phyloP scores from a whole-genome alignment of 805 yeast species.

The Metschnikowia orientalis region DNA sequence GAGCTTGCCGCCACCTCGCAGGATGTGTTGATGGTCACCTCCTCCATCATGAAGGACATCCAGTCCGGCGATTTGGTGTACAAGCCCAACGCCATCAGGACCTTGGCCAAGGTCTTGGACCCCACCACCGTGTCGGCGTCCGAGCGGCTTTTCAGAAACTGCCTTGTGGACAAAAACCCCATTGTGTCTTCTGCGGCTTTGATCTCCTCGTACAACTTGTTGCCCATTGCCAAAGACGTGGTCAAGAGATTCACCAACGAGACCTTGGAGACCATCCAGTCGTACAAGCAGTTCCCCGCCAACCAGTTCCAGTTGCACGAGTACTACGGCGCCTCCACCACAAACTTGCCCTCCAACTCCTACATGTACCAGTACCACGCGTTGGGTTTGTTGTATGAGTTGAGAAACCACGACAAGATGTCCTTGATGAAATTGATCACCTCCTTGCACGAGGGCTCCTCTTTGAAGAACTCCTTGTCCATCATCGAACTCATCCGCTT shows the following conservation, averaged over 20 bases:
- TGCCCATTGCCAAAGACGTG: conserved; percentile 86
- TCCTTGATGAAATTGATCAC: conserved; percentile 87
- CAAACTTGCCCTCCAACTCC: conserved; percentile 60
- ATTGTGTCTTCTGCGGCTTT: conserved; percentile 90
- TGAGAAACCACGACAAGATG: conserved; percentile 90
- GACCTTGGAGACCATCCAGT: conserved; percentile 81
- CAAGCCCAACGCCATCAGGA: conserved; percentile 93
- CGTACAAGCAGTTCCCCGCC: conserved; percentile 51
- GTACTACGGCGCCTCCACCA: conserved; percentile 49
- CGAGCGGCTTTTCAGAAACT: conserved; percentile 87
- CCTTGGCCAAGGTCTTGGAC: conserved; percentile 85
- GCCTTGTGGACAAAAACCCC: conserved; percentile 88
- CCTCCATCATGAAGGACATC: conserved; percentile 96
- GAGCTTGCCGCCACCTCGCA: conserved; percentile 81
- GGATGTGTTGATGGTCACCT: conserved; percentile 95
- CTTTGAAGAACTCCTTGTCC: conserved; percentile 77
- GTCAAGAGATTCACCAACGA: conserved; percentile 93
- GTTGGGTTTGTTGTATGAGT: conserved; percentile 79
- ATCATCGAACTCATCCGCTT: conserved; percentile 80
- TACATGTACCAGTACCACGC: conserved; percentile 94
- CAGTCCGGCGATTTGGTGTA: conserved; percentile 82
- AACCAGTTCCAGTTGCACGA: conserved; percentile 51
- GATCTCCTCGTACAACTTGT: conserved; percentile 81
- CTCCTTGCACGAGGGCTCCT: conserved; percentile 57
- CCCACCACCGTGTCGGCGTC: conserved; percentile 87